Conservation (phyloP, 2,329 filamentous ascomycete species). For the Xylariaceae sp. region DNA sequence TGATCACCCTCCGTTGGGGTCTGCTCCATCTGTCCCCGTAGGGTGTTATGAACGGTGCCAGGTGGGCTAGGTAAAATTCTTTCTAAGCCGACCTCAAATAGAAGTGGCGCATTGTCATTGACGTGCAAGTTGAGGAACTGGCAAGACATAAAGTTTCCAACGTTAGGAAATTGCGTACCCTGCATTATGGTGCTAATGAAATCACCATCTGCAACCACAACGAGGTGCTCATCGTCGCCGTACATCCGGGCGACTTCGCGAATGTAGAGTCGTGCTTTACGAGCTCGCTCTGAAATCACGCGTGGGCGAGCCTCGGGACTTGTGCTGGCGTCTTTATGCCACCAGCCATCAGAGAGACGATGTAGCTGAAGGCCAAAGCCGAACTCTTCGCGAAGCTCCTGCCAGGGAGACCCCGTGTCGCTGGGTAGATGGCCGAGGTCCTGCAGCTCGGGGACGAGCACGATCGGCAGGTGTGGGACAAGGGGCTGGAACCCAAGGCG, state of each 20-base stretch:
- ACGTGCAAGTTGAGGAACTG: background rate
- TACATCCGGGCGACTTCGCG: background rate
- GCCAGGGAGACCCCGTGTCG: background rate
- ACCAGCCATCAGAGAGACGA: background rate
- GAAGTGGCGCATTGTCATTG: background rate
- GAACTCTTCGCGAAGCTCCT: background rate
- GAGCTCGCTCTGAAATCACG: background rate
- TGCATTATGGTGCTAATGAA: background rate
- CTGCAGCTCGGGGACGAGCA: background rate
- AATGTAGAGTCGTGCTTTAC: background rate
- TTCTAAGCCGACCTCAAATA: too few species aligned
- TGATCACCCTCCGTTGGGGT: too few species aligned
- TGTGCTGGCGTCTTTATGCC: background rate
- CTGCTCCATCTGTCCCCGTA: too few species aligned
- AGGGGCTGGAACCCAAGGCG: background rate
- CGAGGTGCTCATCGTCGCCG: slow-evolving; percentile 1
- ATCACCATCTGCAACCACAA: slow-evolving; percentile 5
- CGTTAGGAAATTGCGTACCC: background rate
- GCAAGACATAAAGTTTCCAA: background rate
- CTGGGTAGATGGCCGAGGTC: background rate
- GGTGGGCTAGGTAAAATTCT: background rate
- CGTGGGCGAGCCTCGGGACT: background rate
- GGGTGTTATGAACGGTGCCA: background rate
- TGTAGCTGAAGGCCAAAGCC: background rate
- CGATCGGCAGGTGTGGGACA: background rate